Conservation (phyloP, 768 basidiomycete species). For the Hydnum rufescens region DNA sequence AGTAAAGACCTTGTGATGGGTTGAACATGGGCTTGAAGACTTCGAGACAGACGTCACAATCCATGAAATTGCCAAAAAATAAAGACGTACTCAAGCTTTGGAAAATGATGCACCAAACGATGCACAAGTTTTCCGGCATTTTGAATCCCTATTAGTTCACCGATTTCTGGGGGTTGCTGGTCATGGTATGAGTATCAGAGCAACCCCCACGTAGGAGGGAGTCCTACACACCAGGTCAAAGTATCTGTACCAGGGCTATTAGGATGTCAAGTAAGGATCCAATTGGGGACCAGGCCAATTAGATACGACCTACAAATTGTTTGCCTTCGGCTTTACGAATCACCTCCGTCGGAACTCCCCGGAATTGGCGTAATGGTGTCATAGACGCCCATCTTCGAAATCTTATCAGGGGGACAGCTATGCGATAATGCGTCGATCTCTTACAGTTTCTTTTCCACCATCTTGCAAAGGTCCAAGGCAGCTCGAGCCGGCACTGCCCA, state of each 20-base stretch:
- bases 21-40: conserved; percentile 86
- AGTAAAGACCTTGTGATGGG: conserved; percentile 89
- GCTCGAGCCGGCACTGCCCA: conserved; percentile 91
- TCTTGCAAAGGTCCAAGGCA: conserved; percentile 86
- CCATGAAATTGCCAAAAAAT: neutral
- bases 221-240: conserved; percentile 59
- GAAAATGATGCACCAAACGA: conserved; percentile 87
- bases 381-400: conserved; percentile 79
- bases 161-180: conserved; percentile 69
- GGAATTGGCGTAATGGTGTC: conserved; percentile 94
- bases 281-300: too few relatives aligned
- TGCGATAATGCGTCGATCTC: conserved; percentile 13
- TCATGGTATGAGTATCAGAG: conserved; percentile 1
- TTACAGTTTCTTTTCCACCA: conserved; percentile 75
- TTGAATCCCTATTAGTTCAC: conserved; percentile 83
- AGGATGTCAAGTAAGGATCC: too few relatives aligned
- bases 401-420: conserved; percentile 7
- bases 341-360: conserved; percentile 68
- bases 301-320: conserved; percentile 55
- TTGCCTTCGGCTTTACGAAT: conserved; percentile 86
- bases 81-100: conserved; percentile 59
- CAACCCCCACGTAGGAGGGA: neutral
- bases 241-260: conserved; percentile 90
- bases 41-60: conserved; percentile 14
- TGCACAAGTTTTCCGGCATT: conserved; percentile 87